Evolutionary conservation across 805 yeast species (phyloP).

Genomic region (Candida dendrica): DNA sequence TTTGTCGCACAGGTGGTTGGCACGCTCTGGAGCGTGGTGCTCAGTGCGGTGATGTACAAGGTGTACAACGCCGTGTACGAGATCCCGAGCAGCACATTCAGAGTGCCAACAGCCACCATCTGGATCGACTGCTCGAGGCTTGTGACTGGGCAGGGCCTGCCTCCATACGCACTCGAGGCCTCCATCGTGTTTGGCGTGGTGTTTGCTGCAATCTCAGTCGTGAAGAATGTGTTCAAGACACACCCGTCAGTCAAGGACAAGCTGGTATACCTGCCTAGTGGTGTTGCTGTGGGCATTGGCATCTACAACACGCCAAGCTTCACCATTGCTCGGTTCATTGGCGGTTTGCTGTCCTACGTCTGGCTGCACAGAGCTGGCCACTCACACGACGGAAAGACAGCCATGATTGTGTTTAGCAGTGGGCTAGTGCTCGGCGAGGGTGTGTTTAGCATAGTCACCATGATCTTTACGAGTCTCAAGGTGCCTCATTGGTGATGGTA

Average conservation of each 20-base stretch:
- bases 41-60: slow-evolving; percentile 77
- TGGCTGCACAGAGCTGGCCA: slow-evolving; percentile 41
- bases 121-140: slow-evolving; percentile 96
- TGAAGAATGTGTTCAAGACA: slow-evolving; percentile 48
- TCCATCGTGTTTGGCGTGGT: slow-evolving; percentile 55
- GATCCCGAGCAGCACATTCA: slow-evolving; percentile 73
- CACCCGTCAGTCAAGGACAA: slow-evolving; percentile 28
- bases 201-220: slow-evolving; percentile 63
- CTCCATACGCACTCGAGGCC: slow-evolving; percentile 63
- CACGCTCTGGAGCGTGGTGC: slow-evolving; percentile 71
- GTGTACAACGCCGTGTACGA: slow-evolving; percentile 76
- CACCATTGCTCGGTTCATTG: slow-evolving; percentile 87
- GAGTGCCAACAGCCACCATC: slow-evolving; percentile 91
- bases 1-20: slow-evolving; percentile 88
- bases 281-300: slow-evolving; percentile 96
- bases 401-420: slow-evolving; percentile 80
- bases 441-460: slow-evolving; percentile 70
- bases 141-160: slow-evolving; percentile 86
- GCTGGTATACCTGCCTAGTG: slow-evolving; percentile 70
- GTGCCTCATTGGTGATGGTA: slow-evolving; percentile 46
- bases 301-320: slow-evolving; percentile 91
- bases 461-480: slow-evolving; percentile 65
- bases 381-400: slow-evolving; percentile 47
- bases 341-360: slow-evolving; percentile 63
- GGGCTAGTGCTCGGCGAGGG: slow-evolving; percentile 96